Percentiles rank a stretch among this genome's conserved stretches.
phyloP scores from a whole-genome alignment of 331 rosid genomes.

The Erythrophleum ivorense region DNA sequence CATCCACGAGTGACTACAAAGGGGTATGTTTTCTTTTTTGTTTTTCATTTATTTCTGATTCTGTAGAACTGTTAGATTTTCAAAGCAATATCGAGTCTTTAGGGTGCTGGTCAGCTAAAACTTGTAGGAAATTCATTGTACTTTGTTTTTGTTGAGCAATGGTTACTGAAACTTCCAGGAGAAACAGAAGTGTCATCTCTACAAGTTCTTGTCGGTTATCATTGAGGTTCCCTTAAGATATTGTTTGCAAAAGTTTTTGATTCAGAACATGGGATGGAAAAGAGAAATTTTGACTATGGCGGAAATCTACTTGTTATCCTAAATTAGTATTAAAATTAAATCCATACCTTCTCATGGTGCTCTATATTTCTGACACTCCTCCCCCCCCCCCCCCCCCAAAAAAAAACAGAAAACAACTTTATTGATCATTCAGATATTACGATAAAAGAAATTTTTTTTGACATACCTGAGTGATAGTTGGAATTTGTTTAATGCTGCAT shows the following conservation, averaged over 20 bases:
- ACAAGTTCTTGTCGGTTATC: conserved; percentile 7
- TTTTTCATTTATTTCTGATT: conserved; percentile 25
- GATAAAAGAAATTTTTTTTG: conserved; percentile 6
- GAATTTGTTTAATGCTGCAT: neutral
- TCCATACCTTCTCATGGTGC: neutral
- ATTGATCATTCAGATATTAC: conserved; percentile 26
- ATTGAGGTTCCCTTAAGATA: neutral
- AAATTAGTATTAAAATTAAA: neutral
- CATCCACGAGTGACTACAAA: conserved; percentile 67
- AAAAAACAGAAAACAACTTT: neutral
- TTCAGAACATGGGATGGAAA: conserved; percentile 17
- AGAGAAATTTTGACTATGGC: neutral
- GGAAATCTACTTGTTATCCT: conserved; percentile 17
- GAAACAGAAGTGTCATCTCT: conserved; percentile 20
- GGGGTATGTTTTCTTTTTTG: conserved; percentile 65
- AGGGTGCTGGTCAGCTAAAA: neutral
- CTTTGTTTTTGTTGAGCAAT: neutral
- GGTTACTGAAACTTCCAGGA: neutral
- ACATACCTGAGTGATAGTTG: neutral
- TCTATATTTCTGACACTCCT: neutral
- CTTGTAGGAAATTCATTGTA: neutral
- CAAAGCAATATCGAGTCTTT: neutral
- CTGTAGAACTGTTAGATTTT: neutral
- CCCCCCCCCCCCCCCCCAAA: neutral
- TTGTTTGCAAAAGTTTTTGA: neutral